These are phyloP conservation scores for Abortiporus biennis DNA, from an alignment of 1,284 basidiomycete genomes.

Conservation along the genomic window DNA sequence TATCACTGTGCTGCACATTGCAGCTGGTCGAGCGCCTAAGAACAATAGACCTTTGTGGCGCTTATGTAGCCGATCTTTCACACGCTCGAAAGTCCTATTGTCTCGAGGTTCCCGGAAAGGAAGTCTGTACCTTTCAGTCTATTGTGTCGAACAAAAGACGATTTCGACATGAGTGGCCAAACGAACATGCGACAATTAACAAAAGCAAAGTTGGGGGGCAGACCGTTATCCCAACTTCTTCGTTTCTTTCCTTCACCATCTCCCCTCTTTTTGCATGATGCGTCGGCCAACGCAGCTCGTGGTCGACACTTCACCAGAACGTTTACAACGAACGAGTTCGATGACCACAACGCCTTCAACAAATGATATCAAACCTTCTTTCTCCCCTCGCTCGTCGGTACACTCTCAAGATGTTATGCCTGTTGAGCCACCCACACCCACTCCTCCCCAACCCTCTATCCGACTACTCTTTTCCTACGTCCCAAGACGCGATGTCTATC, in stretches of 20 bases:
- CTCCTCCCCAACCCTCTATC: slow-evolving; percentile 41
- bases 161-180: not conserved
- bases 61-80: too few relatives aligned
- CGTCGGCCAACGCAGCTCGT: slow-evolving; percentile 28
- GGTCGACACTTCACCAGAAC: slow-evolving; percentile 25
- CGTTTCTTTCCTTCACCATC: slow-evolving; percentile 3
- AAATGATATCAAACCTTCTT: slow-evolving; percentile 21
- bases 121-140: not conserved
- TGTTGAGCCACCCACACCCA: slow-evolving; percentile 20
- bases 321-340: not conserved
- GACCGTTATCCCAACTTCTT: not conserved
- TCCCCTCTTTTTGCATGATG: slow-evolving; percentile 17
- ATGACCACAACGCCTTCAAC: slow-evolving; percentile 19
- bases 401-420: slow-evolving; percentile 18
- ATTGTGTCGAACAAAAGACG: not conserved
- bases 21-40: too few relatives aligned
- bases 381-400: slow-evolving; percentile 17
- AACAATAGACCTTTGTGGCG: too few relatives aligned
- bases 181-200: not conserved
- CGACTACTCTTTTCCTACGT: slow-evolving; percentile 64
- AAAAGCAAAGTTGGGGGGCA: not conserved
- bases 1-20: too few relatives aligned
- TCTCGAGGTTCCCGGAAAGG: not conserved
- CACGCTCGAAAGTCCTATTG: too few relatives aligned
- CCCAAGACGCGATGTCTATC: slow-evolving; percentile 44